Conservation (phyloP, 23 red algal species). For the Gracilariopsis chorda region DNA sequence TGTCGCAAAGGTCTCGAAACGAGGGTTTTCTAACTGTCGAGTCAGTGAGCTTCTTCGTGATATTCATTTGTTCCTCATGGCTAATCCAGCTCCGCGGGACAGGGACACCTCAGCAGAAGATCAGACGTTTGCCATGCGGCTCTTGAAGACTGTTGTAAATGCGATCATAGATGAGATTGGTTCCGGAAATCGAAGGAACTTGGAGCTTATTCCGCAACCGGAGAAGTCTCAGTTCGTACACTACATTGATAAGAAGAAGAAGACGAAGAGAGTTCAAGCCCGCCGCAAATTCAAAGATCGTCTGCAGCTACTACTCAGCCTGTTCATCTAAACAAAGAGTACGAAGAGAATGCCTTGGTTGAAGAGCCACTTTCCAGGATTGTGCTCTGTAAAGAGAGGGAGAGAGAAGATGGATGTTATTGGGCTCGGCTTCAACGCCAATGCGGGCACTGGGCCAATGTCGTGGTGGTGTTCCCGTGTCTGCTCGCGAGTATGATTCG, state of each 20-base stretch:
- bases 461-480: no score
- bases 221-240: constrained; percentile 62
- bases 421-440: no score
- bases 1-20: constrained; percentile 58
- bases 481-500: no score
- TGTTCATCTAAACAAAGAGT: constrained; percentile 4
- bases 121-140: constrained; percentile 62
- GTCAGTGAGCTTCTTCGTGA: constrained; percentile 58
- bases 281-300: neutral
- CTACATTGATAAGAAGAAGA: constrained; percentile 46
- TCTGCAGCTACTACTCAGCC: neutral
- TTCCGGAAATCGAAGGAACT: constrained; percentile 2
- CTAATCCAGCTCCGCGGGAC: constrained; percentile 48
- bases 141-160: constrained; percentile 65
- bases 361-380: constrained; percentile 26
- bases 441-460: no score
- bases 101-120: constrained; percentile 40
- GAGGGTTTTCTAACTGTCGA: constrained; percentile 44
- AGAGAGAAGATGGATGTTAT: no score
- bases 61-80: constrained; percentile 63
- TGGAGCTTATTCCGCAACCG: constrained; percentile 49
- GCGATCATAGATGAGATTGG: constrained; percentile 62
- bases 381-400: no score
- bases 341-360: constrained; percentile 6
- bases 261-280: neutral